A percentile compares a stretch with the other conserved stretches of the same genome.
Conservation (phyloP, 371 early-diverging fungal species). For the Rhizopus stolonifer region DNA sequence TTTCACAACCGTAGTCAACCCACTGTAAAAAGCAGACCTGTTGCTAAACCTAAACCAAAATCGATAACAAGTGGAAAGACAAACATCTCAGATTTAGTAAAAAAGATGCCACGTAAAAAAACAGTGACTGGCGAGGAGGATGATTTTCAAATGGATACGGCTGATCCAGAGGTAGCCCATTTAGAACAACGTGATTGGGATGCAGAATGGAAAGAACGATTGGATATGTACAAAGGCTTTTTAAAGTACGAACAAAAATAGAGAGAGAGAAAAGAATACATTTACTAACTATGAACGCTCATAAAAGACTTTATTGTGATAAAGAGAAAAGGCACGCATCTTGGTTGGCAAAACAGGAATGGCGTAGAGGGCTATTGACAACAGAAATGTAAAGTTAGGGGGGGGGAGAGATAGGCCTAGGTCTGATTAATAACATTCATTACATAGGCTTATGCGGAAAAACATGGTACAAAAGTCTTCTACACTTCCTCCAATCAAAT, state of each 20-base stretch:
- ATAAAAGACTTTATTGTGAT: conserved; percentile 38
- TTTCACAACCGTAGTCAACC: conserved; percentile 41
- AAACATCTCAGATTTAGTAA: conserved; percentile 27
- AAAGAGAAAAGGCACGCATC: conserved; percentile 20
- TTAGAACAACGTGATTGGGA: conserved; percentile 30
- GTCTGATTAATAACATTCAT: no score
- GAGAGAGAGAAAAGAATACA: not conserved
- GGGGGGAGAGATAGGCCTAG: no score
- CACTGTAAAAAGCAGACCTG: conserved; percentile 6
- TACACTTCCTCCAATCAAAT: not conserved
- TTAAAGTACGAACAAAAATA: conserved; percentile 21
- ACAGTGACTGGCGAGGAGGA: conserved; percentile 14
- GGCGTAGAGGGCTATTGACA: conserved; percentile 42
- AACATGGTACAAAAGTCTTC: not conserved
- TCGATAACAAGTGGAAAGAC: conserved; percentile 14
- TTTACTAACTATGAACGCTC: not conserved
- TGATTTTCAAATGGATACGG: conserved; percentile 18
- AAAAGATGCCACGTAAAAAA: conserved; percentile 21
- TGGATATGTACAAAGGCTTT: conserved; percentile 29
- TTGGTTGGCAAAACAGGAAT: conserved; percentile 37
- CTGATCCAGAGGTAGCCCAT: conserved; percentile 36
- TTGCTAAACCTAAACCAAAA: conserved; percentile 19
- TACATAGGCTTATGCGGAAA: conserved; percentile 4
- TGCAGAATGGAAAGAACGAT: conserved; percentile 30
- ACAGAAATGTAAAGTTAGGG: conserved; percentile 50